Conservation (phyloP, 768 basidiomycete genomes). For the Suillus cothurnatus region DNA sequence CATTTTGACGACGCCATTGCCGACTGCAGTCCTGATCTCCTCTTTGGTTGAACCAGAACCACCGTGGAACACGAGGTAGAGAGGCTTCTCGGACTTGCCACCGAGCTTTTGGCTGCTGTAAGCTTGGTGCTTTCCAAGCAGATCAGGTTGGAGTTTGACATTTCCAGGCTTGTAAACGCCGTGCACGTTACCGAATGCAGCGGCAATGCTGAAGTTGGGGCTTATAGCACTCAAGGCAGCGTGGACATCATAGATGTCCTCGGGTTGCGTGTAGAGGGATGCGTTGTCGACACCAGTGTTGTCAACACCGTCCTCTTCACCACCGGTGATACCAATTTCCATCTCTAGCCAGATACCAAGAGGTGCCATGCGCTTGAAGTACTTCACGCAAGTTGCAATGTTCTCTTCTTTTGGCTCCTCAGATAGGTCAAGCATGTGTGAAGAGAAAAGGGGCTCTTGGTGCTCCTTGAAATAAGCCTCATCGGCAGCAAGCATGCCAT, state of each 20-base stretch:
- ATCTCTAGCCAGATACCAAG: slow-evolving; percentile 98
- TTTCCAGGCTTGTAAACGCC: slow-evolving; percentile 99
- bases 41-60: slow-evolving; percentile 97
- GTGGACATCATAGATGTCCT: slow-evolving; percentile 93
- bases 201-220: slow-evolving; percentile 96
- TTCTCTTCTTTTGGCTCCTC: slow-evolving; percentile 93
- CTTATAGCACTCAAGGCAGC: slow-evolving; percentile 78
- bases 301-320: slow-evolving; percentile 99
- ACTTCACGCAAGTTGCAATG: slow-evolving; percentile 90
- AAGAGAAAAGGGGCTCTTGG: slow-evolving; percentile 87
- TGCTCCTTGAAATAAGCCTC: slow-evolving; percentile 91
- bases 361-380: slow-evolving; percentile 94
- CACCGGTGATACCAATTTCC: slow-evolving; percentile 99
- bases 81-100: slow-evolving; percentile 67
- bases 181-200: slow-evolving; percentile 98
- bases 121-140: slow-evolving; percentile 89
- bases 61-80: slow-evolving; percentile 99
- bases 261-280: slow-evolving; percentile 94
- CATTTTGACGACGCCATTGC: slow-evolving; percentile 97
- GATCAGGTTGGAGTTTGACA: slow-evolving; percentile 88
- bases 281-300: slow-evolving; percentile 95
- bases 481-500: slow-evolving; percentile 97
- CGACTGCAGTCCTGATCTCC: slow-evolving; percentile 91
- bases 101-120: slow-evolving; percentile 71
- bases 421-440: slow-evolving; percentile 98